Conservation (phyloP, 2,329 filamentous ascomycete species). For the Clathrospora elynae region DNA sequence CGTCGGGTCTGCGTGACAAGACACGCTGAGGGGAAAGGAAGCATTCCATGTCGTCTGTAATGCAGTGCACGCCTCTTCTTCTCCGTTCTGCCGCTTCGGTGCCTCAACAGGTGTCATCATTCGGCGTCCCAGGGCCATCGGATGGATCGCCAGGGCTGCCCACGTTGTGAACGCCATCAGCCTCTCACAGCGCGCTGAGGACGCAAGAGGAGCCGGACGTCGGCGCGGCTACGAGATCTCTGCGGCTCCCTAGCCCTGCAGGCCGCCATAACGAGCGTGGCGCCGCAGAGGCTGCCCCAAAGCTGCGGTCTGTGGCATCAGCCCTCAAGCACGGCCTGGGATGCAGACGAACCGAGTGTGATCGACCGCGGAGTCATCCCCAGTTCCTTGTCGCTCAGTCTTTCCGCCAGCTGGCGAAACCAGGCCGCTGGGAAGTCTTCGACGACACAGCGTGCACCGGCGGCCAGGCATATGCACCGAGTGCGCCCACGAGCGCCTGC, state of each 20-base stretch:
- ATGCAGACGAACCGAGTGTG: slow-evolving; percentile 26
- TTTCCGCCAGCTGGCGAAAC: slow-evolving; percentile 29
- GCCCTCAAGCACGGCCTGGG: slow-evolving; percentile 27
- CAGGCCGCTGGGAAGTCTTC: slow-evolving; percentile 36
- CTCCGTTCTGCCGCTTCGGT: slow-evolving; percentile 5
- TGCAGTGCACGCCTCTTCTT: slow-evolving; percentile 10
- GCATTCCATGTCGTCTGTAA: slow-evolving; percentile 16
- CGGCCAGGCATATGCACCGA: slow-evolving; percentile 19
- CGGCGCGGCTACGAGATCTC: slow-evolving; percentile 36
- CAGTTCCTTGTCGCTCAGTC: slow-evolving; percentile 30
- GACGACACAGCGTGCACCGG: slow-evolving; percentile 22
- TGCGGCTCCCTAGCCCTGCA: slow-evolving; percentile 23
- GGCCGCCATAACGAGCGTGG: slow-evolving; percentile 21
- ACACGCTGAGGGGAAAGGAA: slow-evolving; percentile 29
- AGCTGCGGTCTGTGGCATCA: slow-evolving; percentile 29
- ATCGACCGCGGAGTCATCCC: slow-evolving; percentile 35
- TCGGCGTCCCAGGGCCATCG: slow-evolving; percentile 4
- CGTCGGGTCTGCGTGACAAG: slow-evolving; percentile 17
- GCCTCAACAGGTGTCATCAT: slow-evolving; percentile 14
- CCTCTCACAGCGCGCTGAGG: slow-evolving; percentile 18
- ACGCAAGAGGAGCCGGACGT: slow-evolving; percentile 24
- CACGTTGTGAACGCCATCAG: slow-evolving; percentile 32
- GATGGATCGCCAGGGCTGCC: slow-evolving; percentile 16
- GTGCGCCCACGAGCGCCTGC: slow-evolving; percentile 18
- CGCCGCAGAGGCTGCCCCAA: slow-evolving; percentile 35